Conservation (phyloP, 176 grass and related monocot species). For the Pharus latifolius region DNA sequence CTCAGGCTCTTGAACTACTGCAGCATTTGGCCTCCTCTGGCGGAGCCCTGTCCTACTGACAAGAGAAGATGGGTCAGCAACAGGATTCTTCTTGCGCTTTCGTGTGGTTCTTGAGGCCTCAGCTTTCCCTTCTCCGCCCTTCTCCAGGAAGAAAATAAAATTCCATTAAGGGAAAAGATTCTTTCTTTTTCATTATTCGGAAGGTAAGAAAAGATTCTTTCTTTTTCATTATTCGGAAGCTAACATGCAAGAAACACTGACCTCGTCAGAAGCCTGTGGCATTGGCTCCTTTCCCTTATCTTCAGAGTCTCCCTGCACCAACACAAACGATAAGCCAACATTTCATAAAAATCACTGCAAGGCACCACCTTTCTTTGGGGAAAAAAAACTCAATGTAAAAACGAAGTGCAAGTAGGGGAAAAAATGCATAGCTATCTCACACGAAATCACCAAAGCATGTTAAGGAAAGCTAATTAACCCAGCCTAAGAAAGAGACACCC, state of each 20-base stretch:
- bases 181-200: background rate
- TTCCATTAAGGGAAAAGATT: background rate
- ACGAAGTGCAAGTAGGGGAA: too few species aligned
- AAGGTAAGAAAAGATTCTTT: background rate
- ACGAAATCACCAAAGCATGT: too few species aligned
- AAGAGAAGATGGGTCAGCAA: constrained; percentile 5
- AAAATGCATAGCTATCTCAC: too few species aligned
- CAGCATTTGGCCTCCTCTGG: background rate
- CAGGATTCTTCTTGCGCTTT: background rate
- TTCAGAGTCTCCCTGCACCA: background rate
- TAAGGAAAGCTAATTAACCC: too few species aligned
- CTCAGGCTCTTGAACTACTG: background rate
- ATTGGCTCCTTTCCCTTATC: background rate
- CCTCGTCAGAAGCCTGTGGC: background rate
- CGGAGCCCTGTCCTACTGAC: background rate
- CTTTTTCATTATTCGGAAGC: background rate
- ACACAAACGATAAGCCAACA: background rate
- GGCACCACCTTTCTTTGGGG: background rate
- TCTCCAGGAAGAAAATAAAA: background rate
- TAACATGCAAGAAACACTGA: background rate
- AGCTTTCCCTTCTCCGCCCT: background rate
- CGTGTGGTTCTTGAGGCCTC: background rate
- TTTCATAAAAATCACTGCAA: background rate
- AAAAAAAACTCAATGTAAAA: too few species aligned
- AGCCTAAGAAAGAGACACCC: too few species aligned